Evolutionary conservation across 2,329 filamentous ascomycete genomes (phyloP).

Genomic region (Ophiocordyceps sinensis): DNA sequence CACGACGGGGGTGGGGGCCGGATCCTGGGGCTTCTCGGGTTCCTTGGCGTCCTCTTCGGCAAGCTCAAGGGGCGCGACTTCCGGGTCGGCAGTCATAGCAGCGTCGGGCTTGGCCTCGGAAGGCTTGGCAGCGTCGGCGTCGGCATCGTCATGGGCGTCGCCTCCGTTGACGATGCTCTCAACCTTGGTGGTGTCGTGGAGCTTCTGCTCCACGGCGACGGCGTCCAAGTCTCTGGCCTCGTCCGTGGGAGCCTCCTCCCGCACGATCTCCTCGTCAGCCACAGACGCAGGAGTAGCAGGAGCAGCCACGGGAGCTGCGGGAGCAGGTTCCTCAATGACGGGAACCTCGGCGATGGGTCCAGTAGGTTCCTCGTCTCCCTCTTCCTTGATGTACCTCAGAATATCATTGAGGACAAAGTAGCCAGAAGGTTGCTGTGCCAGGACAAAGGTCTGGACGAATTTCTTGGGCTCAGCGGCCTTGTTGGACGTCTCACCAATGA

Average conservation of each 20-base stretch:
- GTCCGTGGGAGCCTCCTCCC: conserved; percentile 26
- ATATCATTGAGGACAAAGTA: conserved; percentile 99
- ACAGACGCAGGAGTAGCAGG: conserved; percentile 10
- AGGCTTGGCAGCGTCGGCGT: conserved; percentile 21
- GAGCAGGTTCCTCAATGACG: conserved; percentile 10
- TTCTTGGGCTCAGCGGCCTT: conserved; percentile 83
- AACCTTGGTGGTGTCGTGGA: conserved; percentile 45
- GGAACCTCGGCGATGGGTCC: conserved; percentile 19
- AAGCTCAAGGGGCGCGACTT: conserved; percentile 36
- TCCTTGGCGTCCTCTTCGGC: conserved; percentile 42
- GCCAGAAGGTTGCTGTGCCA: conserved; percentile 88
- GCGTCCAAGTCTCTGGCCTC: conserved; percentile 23
- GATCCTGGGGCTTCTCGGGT: conserved; percentile 53
- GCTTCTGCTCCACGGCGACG: conserved; percentile 55
- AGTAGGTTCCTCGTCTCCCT: conserved; percentile 52
- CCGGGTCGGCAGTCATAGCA: conserved; percentile 24
- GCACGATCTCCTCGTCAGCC: conserved; percentile 14
- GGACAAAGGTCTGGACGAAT: conserved; percentile 94
- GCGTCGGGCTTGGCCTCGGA: conserved; percentile 21
- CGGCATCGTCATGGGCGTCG: conserved; percentile 16
- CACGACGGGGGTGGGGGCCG: conserved; percentile 36
- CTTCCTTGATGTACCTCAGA: conserved; percentile 81
- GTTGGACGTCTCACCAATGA: conserved; percentile 96
- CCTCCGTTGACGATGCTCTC: conserved; percentile 17
- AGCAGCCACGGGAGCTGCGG: conserved; percentile 15